These are phyloP conservation scores for Paecilomyces sp. DNA, from an alignment of 2,329 filamentous ascomycete species.

Conservation along the genomic window DNA sequence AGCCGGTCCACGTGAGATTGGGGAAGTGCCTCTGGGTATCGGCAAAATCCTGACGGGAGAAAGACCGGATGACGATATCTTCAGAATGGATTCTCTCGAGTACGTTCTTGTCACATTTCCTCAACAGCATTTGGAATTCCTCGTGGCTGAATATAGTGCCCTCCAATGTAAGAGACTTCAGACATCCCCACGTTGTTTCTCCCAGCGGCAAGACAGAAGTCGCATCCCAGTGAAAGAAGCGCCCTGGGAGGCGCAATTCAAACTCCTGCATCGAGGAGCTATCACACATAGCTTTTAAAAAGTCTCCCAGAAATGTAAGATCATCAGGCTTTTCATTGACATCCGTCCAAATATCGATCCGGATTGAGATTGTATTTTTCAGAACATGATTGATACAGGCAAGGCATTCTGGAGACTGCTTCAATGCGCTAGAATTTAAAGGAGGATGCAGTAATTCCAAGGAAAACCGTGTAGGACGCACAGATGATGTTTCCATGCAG, in stretches of 20 bases:
- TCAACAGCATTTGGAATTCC: not conserved
- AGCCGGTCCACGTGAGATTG: too few relatives aligned
- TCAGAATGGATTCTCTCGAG: not conserved
- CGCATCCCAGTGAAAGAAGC: too few relatives aligned
- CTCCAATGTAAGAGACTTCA: not conserved
- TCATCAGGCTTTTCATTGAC: too few relatives aligned
- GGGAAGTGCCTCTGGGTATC: not conserved
- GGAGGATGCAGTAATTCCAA: too few relatives aligned
- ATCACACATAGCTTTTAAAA: not conserved
- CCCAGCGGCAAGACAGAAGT: not conserved
- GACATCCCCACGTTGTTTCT: not conserved
- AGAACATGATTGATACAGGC: not conserved
- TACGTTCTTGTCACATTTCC: not conserved
- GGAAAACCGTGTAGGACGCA: not conserved
- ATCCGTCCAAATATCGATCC: too few relatives aligned
- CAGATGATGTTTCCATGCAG: not conserved
- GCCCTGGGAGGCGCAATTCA: not conserved
- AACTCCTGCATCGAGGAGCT: not conserved
- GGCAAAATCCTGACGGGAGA: not conserved
- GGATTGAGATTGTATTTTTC: not conserved
- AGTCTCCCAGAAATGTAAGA: not conserved
- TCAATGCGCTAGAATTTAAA: too few relatives aligned
- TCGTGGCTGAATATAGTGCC: not conserved
- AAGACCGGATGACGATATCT: not conserved
- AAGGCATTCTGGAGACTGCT: not conserved